phyloP scores from a whole-genome alignment of 345 rosid genomes.

The Excoecaria agallocha region DNA sequence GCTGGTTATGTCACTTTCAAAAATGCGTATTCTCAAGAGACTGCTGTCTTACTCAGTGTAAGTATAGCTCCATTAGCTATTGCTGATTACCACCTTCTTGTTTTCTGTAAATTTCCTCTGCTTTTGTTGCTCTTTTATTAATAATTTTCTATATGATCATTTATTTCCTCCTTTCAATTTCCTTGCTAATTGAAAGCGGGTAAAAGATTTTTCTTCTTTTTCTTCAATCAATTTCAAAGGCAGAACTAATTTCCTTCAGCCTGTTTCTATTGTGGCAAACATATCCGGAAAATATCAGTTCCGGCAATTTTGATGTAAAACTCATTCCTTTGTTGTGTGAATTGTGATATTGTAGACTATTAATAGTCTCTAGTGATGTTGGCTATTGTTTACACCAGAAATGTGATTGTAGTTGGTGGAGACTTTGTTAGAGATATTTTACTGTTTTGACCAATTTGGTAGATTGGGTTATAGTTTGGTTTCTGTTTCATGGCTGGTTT shows the following conservation, averaged over 20 bases:
- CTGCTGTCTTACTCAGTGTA: slow-evolving; percentile 77
- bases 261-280: background rate
- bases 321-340: background rate
- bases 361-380: background rate
- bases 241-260: background rate
- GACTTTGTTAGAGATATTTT: background rate
- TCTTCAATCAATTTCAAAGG: background rate
- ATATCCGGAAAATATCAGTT: background rate
- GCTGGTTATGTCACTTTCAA: slow-evolving; percentile 77
- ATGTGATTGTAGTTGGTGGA: background rate
- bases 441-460: background rate
- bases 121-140: background rate
- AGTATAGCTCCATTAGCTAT: slow-evolving; percentile 16
- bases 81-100: background rate
- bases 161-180: too few relatives aligned
- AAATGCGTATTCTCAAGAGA: slow-evolving; percentile 75
- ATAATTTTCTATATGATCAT: too few relatives aligned
- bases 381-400: background rate
- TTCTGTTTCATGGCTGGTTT: background rate
- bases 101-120: background rate
- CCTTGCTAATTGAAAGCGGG: too few relatives aligned
- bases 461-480: background rate
- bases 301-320: background rate
- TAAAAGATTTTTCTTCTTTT: background rate
- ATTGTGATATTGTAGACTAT: background rate